Evolutionary conservation across 2,329 filamentous ascomycete species (phyloP).

Genomic region (Sporothrix humicola): DNA sequence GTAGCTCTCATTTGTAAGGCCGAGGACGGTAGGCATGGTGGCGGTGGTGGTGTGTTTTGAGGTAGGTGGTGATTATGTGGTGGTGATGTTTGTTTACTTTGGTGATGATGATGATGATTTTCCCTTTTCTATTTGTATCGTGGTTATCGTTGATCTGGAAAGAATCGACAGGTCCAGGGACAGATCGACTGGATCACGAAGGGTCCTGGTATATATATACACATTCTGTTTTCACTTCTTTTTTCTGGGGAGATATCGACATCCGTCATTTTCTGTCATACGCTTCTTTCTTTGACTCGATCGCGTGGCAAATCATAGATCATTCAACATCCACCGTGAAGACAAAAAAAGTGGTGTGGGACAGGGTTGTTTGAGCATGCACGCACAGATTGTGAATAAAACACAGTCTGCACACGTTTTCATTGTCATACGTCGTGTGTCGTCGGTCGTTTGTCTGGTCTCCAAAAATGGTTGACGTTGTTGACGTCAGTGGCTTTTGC

Average conservation of each 20-base stretch:
- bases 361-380: not conserved
- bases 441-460: too few relatives aligned
- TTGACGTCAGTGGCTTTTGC: conserved; percentile 27
- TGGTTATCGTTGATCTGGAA: not conserved
- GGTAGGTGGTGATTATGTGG: not conserved
- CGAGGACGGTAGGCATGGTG: conserved; percentile 45
- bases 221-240: not conserved
- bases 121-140: not conserved
- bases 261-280: conserved; percentile 13
- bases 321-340: conserved; percentile 3
- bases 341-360: conserved; percentile 3
- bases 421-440: too few relatives aligned
- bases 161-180: conserved; percentile 21
- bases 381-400: not conserved
- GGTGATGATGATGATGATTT: not conserved
- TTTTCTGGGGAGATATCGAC: not conserved
- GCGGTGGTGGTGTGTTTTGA: not conserved
- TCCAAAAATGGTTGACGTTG: conserved; percentile 6
- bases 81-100: not conserved
- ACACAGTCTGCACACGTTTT: too few relatives aligned
- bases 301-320: conserved; percentile 23
- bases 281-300: conserved; percentile 6
- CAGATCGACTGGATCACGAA: conserved; percentile 2
- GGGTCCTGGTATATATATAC: conserved; percentile 12
- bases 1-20: conserved; percentile 43